Conservation (phyloP, 78 protist species). For the Planoprotostelium fungivorum region DNA sequence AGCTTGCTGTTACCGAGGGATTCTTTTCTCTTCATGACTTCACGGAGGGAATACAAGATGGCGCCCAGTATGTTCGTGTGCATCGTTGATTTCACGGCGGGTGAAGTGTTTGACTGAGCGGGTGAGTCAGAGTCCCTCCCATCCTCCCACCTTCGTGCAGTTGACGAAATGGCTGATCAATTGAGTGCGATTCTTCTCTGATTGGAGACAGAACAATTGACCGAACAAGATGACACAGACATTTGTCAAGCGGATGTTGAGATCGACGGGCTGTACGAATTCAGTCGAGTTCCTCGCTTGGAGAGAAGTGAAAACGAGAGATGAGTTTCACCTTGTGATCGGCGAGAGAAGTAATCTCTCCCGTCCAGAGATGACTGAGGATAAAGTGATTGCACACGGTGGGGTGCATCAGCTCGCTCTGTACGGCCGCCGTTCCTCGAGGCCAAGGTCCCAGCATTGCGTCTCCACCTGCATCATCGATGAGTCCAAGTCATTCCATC, state of each 20-base stretch:
- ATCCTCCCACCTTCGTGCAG: not conserved
- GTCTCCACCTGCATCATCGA: not conserved
- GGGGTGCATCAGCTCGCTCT: not conserved
- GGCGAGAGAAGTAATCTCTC: not conserved
- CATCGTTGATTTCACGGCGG: not conserved
- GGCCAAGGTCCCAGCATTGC: not conserved
- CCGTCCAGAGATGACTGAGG: not conserved
- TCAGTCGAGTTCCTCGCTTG: too few species aligned
- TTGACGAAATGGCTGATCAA: not conserved
- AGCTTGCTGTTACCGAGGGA: not conserved
- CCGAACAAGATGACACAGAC: not conserved
- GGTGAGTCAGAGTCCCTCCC: not conserved
- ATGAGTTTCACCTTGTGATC: not conserved
- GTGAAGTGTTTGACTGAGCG: not conserved
- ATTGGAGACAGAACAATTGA: not conserved
- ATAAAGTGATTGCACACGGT: not conserved
- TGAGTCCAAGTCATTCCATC: too few species aligned
- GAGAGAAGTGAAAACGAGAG: too few species aligned
- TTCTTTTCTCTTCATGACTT: not conserved
- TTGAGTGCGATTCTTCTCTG: not conserved
- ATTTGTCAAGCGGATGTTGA: not conserved
- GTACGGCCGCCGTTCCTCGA: not conserved
- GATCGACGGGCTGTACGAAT: not conserved
- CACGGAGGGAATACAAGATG: not conserved
- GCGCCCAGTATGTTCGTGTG: not conserved